These are phyloP conservation scores for Fusarium chuoi DNA, from an alignment of 2,329 filamentous ascomycete species.

Conservation along the genomic window DNA sequence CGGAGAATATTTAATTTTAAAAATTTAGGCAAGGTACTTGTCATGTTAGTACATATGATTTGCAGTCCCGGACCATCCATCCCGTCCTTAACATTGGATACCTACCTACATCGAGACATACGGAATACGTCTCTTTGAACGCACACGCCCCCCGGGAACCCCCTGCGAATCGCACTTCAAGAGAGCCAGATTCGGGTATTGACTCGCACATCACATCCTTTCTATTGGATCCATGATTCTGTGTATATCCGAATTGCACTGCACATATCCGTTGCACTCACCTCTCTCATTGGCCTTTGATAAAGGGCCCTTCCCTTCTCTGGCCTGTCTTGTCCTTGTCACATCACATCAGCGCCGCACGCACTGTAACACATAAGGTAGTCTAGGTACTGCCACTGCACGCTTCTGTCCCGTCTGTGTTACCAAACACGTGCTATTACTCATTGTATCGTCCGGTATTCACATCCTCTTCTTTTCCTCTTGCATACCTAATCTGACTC, in stretches of 20 bases:
- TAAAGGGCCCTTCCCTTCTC: not conserved
- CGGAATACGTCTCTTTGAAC: not conserved
- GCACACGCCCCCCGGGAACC: constrained; percentile 17
- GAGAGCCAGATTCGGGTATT: constrained; percentile 14
- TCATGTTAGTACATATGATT: not conserved
- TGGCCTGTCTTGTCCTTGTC: not conserved
- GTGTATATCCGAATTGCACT: not conserved
- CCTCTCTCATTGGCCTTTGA: constrained; percentile 6
- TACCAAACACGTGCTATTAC: constrained; percentile 12
- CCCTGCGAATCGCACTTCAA: constrained; percentile 18
- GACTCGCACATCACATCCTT: constrained; percentile 2
- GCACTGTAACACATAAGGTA: constrained; percentile 11
- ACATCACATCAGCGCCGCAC: not conserved
- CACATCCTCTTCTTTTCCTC: not conserved
- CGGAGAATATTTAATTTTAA: constrained; percentile 3
- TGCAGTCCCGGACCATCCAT: not conserved
- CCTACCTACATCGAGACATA: not conserved
- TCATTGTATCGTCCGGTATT: not conserved
- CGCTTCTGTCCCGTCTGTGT: constrained; percentile 1
- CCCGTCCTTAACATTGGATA: not conserved
- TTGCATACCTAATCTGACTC: not conserved
- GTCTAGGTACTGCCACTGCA: not conserved
- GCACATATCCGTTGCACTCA: not conserved
- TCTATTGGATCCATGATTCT: constrained; percentile 15
- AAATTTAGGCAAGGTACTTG: not conserved